Evolutionary conservation across 306 rosid species (phyloP), one percentile per base, ranked within the genome.

Genomic region (Acacia confusa): DNA sequence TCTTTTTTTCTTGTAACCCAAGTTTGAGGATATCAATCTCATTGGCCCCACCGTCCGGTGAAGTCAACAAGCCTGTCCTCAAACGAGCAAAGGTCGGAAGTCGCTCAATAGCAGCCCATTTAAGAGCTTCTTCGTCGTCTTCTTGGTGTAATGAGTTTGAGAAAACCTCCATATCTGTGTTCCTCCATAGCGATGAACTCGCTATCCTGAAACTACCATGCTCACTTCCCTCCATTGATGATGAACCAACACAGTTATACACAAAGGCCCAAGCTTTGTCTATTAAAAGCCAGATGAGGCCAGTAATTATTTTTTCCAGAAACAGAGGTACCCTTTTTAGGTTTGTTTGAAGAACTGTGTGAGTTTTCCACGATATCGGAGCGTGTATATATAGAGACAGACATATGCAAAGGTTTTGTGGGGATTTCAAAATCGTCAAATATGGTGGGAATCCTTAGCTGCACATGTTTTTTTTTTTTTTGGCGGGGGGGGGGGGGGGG

Each of bases 21-120:
- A 94, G 92, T 44, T 87, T 87, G 52, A 83, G 64, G 3, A 92
- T 74, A 43, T 94, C 97, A 9, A 94, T 82, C 90, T 92, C 97
- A 58, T 83, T 84, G 53, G 89, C 64, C 47, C 75, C 77, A 5
- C 97, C 98, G 44, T 90, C 88, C 22, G 75, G 67, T 6, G 87
- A 73, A 48, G 83, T 69, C 4, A 81, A 24, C 77, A 86, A 81
- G 14, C 87, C 89, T 69, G 61, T 86, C 75, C 81, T 83, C 87
- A 86, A 41, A 50, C 89, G 87, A 6, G 76, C n/a, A 86, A 86
- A 48, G 0, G 89, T 83, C 6, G 89, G 89, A 50, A 86, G 89
- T n/a, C 73, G 83, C 81, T 86, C 83, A 77, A 83, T 80, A 6
- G 89, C 78, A 60, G 89, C 89, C 89, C 89, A 86, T 60, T 86